Evolutionary conservation across 805 yeast genomes (phyloP).

Genomic region (Kodamaea laetipori): DNA sequence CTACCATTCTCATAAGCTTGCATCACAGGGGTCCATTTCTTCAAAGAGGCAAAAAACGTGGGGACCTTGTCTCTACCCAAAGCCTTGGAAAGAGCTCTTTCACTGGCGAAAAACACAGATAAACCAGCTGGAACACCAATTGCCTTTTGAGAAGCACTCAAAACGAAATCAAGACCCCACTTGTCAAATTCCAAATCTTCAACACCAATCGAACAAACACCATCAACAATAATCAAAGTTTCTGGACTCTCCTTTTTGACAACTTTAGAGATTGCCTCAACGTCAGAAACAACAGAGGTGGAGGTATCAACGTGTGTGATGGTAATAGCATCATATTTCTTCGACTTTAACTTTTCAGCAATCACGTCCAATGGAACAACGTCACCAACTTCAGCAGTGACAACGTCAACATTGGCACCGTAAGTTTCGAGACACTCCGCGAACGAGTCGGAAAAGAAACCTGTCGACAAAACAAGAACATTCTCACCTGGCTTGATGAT

Average conservation of each 20-base stretch:
- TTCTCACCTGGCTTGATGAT: constrained; percentile 64
- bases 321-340: constrained; percentile 68
- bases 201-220: constrained; percentile 92
- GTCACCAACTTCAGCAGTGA: constrained; percentile 75
- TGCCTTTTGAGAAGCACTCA: constrained; percentile 95
- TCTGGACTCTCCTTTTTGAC: constrained; percentile 72
- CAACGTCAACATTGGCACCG: constrained; percentile 72
- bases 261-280: constrained; percentile 60
- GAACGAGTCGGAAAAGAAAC: constrained; percentile 83
- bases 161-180: constrained; percentile 87
- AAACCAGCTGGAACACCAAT: constrained; percentile 94
- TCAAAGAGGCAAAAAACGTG: constrained; percentile 68
- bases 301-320: constrained; percentile 97
- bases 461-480: constrained; percentile 83
- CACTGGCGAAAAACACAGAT: constrained; percentile 72
- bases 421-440: constrained; percentile 73
- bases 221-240: constrained; percentile 84
- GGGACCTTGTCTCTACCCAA: constrained; percentile 48
- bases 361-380: constrained; percentile 59
- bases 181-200: constrained; percentile 82
- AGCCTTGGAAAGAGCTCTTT: constrained; percentile 69
- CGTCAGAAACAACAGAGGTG: constrained; percentile 84
- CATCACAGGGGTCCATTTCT: constrained; percentile 89
- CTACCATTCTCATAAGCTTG: constrained; percentile 78
- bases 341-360: constrained; percentile 53